Base-by-base conservation (phyloP, 2,329 filamentous ascomycete genomes). In the Ascochyta fabae region DNA sequence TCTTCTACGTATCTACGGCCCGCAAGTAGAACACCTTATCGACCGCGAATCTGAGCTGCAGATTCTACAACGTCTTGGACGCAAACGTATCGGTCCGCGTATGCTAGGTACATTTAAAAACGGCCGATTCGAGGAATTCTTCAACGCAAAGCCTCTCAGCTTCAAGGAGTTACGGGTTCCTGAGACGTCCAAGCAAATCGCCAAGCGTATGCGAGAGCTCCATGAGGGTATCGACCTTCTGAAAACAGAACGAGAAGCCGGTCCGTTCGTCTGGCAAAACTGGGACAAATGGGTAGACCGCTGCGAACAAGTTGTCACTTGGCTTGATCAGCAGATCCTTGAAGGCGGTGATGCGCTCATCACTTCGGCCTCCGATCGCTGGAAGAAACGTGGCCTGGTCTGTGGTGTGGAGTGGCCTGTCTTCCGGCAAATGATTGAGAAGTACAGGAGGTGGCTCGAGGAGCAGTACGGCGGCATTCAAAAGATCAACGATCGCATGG, bases 171-270 rank as follows among this genome's bases (percentile, higher is more conserved):
- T 99, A 41, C 88, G 91, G 34, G 86, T 91, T 29, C 85, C 91
- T 0, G 90, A 92, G 45, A 97, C 91, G 0, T 96, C 90, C 31
- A 90, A 86, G 69, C 91, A 96, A 71, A 99, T 99, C 70, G 94
- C 95, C 12, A 98, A 98, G 81, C 90, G 95, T 46, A 96, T 99
- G 92, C 85, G 93, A 60, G 95, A 99, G 75, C 83, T 99, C 33
- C 95, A 99, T 68, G 91, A 96, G 48, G 95, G 95, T 0, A 89
- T 99, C 59, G 92, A 97, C 26, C 80, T 99, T 19, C 83, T 96
- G 0, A 84, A 88, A 1, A 82, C 87, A 33, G 95, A 99, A 76
- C 84, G 87, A 46, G 84, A 90, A 33, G 87, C 83, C 19, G 95
- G 95, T 0, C 90, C 95, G 0, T 88, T 87, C 51, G 89, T 96